Evolutionary conservation across 371 early-diverging fungal genomes (phyloP).

Genomic region (Syncephalastrum monosporum): DNA sequence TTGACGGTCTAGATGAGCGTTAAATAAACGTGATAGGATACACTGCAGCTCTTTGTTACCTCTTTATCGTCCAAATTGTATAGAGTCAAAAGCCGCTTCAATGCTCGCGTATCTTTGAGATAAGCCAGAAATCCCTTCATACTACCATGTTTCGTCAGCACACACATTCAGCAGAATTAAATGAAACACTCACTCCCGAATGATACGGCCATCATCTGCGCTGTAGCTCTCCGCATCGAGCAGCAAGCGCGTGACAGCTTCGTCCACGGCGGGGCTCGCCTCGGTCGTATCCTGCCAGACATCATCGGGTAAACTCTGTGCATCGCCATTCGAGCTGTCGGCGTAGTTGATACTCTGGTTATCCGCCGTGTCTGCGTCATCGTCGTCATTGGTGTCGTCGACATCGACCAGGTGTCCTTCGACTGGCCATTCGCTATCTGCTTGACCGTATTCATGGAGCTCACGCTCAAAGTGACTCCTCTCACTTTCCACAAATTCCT

Average conservation of each 20-base stretch:
- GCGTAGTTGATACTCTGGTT: too few relatives aligned
- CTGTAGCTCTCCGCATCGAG: neutral
- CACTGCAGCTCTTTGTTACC: neutral
- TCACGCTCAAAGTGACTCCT: slow-evolving; percentile 25
- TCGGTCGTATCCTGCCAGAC: too few relatives aligned
- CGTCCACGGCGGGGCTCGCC: too few relatives aligned
- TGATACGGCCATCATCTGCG: slow-evolving; percentile 24
- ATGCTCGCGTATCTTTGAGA: slow-evolving; percentile 6
- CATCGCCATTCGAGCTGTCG: too few relatives aligned
- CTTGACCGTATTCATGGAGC: slow-evolving; percentile 12
- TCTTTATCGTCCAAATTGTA: neutral
- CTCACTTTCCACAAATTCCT: slow-evolving; percentile 30
- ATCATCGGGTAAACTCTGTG: too few relatives aligned
- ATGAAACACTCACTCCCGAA: slow-evolving; percentile 22
- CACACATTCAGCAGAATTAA: too few relatives aligned
- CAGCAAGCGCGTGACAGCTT: too few relatives aligned
- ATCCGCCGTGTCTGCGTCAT: too few relatives aligned
- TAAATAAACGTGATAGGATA: neutral
- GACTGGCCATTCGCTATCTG: neutral
- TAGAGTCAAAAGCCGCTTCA: slow-evolving; percentile 12
- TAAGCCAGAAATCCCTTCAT: slow-evolving; percentile 18
- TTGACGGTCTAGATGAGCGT: neutral
- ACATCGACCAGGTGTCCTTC: slow-evolving; percentile 5
- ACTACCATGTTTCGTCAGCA: too few relatives aligned
- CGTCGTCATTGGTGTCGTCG: slow-evolving; percentile 21